Percentiles rank a stretch among this genome's conserved stretches.
Evolutionary conservation across 768 basidiomycete species (phyloP).

Genomic region (Nevesoporus exiguus): DNA sequence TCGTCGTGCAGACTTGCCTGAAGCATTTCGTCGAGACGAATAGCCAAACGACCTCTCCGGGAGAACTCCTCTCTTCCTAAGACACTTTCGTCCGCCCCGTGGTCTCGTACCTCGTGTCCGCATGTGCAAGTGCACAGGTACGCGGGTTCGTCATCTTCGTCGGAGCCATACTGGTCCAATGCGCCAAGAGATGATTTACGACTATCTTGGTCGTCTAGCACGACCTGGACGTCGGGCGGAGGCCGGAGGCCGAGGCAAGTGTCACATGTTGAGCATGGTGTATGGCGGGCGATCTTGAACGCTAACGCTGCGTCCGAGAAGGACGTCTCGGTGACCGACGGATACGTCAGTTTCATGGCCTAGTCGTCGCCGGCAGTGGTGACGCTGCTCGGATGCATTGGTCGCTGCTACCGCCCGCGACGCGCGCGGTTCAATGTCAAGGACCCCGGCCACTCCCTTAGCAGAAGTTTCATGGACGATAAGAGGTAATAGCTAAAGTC

Average conservation of each 20-base stretch:
- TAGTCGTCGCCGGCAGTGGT: conserved; percentile 2
- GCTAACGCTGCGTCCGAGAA: conserved; percentile 50
- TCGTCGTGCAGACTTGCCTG: conserved; percentile 46
- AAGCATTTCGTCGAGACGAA: conserved; percentile 76
- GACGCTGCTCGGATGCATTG: neutral
- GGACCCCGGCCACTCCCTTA: conserved; percentile 12
- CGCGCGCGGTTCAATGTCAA: neutral
- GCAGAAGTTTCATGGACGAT: too few relatives aligned
- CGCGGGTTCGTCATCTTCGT: conserved; percentile 55
- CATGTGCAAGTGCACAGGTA: conserved; percentile 67
- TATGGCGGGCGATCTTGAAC: conserved; percentile 83
- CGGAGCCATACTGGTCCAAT: conserved; percentile 65
- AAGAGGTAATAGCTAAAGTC: too few relatives aligned
- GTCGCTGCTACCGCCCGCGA: neutral
- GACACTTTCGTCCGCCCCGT: conserved; percentile 59
- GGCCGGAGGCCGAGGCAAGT: conserved; percentile 74
- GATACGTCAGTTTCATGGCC: conserved; percentile 65
- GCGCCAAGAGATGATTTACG: conserved; percentile 49
- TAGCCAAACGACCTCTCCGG: conserved; percentile 72
- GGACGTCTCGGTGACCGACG: conserved; percentile 50
- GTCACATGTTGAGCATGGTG: conserved; percentile 61
- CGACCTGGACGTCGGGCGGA: conserved; percentile 51
- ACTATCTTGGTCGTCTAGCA: conserved; percentile 46
- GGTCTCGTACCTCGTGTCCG: conserved; percentile 60
- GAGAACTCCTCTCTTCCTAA: conserved; percentile 62